These are phyloP conservation scores for Starmerella gropengiesseri DNA, from an alignment of 805 yeast species.

Conservation along the genomic window DNA sequence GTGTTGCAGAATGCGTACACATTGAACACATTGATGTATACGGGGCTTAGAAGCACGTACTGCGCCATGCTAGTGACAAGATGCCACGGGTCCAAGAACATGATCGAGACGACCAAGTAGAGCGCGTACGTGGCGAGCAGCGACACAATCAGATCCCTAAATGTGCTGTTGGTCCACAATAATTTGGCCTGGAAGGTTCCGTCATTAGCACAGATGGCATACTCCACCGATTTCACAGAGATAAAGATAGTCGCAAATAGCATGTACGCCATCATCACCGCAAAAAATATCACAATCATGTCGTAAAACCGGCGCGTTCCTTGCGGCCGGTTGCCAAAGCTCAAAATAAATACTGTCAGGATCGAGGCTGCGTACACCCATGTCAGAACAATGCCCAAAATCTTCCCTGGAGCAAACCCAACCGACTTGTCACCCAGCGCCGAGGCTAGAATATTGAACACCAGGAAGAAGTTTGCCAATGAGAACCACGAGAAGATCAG, in stretches of 20 bases:
- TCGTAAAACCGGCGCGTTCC: conserved; percentile 76
- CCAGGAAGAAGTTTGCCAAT: conserved; percentile 77
- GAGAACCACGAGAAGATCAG: conserved; percentile 87
- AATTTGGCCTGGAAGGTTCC: conserved; percentile 34
- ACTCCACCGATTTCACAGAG: conserved; percentile 60
- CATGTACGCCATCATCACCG: conserved; percentile 79
- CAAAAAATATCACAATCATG: conserved; percentile 67
- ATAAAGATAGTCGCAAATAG: conserved; percentile 76
- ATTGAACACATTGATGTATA: conserved; percentile 80
- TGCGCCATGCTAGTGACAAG: conserved; percentile 82
- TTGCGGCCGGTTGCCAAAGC: conserved; percentile 88
- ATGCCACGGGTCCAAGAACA: conserved; percentile 86
- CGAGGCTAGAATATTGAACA: conserved; percentile 75
- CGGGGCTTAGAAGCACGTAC: conserved; percentile 73
- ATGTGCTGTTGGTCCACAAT: conserved; percentile 42
- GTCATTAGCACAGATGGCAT: conserved; percentile 38
- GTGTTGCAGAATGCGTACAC: conserved; percentile 94
- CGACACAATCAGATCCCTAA: conserved; percentile 81
- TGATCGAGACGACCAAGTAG: conserved; percentile 63
- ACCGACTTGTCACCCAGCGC: conserved; percentile 57
- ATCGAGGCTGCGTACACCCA: conserved; percentile 79
- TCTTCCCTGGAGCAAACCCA: conserved; percentile 60
- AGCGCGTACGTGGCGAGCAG: conserved; percentile 72
- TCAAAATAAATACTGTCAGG: conserved; percentile 74
- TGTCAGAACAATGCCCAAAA: conserved; percentile 64